These are phyloP conservation scores for Aspergillus glaucus DNA, from an alignment of 2,329 filamentous ascomycete species.

Conservation along the genomic window DNA sequence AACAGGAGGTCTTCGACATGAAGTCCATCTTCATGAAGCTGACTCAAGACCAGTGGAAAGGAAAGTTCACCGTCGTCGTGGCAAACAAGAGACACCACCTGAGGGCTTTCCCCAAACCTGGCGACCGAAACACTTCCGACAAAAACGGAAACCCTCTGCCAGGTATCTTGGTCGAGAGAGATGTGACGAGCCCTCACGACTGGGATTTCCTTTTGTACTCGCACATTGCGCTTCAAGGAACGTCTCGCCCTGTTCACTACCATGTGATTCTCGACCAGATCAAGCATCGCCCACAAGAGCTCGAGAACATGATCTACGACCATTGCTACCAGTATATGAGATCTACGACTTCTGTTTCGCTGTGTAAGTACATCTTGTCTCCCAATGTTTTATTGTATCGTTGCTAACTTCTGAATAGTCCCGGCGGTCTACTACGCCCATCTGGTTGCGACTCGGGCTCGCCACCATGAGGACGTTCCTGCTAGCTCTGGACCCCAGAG, in stretches of 20 bases:
- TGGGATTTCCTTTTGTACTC: constrained; percentile 77
- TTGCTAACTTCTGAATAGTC: constrained; percentile 25
- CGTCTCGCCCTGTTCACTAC: constrained; percentile 86
- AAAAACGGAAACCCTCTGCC: constrained; percentile 75
- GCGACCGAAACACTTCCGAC: constrained; percentile 51
- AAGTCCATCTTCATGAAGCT: constrained; percentile 50
- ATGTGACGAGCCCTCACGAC: constrained; percentile 85
- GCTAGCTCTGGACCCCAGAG: constrained; percentile 35
- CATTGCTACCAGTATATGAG: constrained; percentile 91
- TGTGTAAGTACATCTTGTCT: constrained; percentile 42
- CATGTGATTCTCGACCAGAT: constrained; percentile 82
- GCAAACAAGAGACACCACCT: constrained; percentile 93
- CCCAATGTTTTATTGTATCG: background rate
- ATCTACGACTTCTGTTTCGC: constrained; percentile 84
- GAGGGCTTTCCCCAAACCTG: constrained; percentile 72
- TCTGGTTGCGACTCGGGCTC: constrained; percentile 73
- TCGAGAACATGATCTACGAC: constrained; percentile 88
- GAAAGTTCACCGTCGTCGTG: constrained; percentile 78
- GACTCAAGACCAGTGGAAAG: constrained; percentile 32
- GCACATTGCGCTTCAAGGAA: constrained; percentile 83
- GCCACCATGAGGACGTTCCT: constrained; percentile 59
- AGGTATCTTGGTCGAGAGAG: constrained; percentile 78
- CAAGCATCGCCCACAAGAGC: constrained; percentile 56
- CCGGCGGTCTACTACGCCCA: constrained; percentile 97
- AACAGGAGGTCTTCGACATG: constrained; percentile 69